phyloP scores from a whole-genome alignment of 331 rosid species.

The Acacia pycnantha region DNA sequence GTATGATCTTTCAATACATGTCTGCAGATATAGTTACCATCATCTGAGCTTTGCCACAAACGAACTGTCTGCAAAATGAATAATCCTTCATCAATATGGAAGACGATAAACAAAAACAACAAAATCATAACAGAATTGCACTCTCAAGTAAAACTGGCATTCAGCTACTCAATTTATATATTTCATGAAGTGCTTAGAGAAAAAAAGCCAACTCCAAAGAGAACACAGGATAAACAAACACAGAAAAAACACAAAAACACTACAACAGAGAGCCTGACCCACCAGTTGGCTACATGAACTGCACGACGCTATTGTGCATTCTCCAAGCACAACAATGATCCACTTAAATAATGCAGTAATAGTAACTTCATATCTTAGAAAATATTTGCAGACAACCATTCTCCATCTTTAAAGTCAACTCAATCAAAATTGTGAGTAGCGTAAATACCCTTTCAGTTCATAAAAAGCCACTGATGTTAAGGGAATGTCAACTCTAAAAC shows the following conservation, averaged over 20 bases:
- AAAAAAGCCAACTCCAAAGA: background rate
- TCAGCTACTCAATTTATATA: background rate
- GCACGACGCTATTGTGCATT: background rate
- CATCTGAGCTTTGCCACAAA: constrained; percentile 84
- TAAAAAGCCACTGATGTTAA: background rate
- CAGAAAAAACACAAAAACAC: background rate
- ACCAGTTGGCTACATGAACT: background rate
- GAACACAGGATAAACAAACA: background rate
- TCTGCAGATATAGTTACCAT: constrained; percentile 72
- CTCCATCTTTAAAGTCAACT: constrained; percentile 9
- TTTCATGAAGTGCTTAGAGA: background rate
- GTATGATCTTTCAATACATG: constrained; percentile 82
- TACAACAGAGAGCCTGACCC: background rate
- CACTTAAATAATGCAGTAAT: constrained; percentile 11
- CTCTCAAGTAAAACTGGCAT: background rate
- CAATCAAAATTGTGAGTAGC: background rate
- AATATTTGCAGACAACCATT: constrained; percentile 1
- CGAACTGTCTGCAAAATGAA: constrained; percentile 79
- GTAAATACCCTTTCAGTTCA: background rate
- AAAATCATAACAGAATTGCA: background rate
- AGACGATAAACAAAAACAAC: background rate
- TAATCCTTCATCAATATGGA: background rate
- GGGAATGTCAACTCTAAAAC: background rate
- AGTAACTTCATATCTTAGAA: background rate
- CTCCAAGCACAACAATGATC: background rate